These are phyloP conservation scores for Pyrenochaeta sp. DNA, from an alignment of 2,329 filamentous ascomycete genomes.

Conservation along the genomic window DNA sequence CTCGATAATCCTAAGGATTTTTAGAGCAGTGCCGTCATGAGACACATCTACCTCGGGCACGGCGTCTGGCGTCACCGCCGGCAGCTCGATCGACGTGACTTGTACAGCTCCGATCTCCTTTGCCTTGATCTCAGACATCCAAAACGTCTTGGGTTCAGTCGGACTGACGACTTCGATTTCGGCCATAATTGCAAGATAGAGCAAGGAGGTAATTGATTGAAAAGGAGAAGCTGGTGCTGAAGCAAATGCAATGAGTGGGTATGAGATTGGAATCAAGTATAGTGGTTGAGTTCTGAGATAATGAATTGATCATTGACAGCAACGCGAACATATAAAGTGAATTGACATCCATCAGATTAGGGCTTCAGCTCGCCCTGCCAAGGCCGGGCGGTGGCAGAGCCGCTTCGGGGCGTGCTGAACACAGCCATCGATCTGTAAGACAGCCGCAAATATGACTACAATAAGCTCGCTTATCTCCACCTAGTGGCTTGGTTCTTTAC, in stretches of 20 bases:
- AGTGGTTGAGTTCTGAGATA: too few relatives aligned
- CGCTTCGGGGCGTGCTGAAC: slow-evolving; percentile 1
- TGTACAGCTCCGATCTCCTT: neutral
- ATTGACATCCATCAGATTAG: neutral
- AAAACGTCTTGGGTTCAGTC: neutral
- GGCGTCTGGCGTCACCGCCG: neutral
- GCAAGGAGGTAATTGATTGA: neutral
- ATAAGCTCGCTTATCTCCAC: too few relatives aligned
- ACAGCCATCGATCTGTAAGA: neutral
- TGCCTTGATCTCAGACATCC: neutral
- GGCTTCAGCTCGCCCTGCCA: neutral
- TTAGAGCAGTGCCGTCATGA: slow-evolving; percentile 13
- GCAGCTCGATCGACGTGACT: neutral
- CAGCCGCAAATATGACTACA: too few relatives aligned
- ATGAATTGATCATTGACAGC: neutral
- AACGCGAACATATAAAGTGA: neutral
- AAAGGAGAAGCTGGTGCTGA: neutral
- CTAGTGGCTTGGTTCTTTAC: too few relatives aligned
- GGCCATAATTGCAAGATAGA: neutral
- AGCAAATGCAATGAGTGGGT: neutral
- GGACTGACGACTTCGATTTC: neutral
- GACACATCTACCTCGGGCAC: neutral
- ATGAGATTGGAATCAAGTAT: neutral
- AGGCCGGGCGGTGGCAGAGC: slow-evolving; percentile 5
- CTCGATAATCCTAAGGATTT: slow-evolving; percentile 28